Evolutionary conservation across 371 early-diverging fungal species (phyloP), one percentile per base, ranked within the genome.

Genomic region (Nosema muscidifuracis): DNA sequence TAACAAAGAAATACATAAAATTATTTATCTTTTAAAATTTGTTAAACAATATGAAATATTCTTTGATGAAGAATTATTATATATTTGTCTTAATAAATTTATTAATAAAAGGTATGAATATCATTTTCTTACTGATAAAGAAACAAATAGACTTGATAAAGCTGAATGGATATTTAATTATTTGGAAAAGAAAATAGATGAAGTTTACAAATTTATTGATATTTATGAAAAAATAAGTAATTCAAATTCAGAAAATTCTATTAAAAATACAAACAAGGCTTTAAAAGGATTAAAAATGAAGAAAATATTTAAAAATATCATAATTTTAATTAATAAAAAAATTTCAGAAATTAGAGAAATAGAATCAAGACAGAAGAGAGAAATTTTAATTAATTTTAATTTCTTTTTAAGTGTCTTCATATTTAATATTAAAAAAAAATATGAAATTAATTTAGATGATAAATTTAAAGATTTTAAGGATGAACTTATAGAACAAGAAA

Each of bases 161-260:
- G 82, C 84, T 38, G 82, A 84, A 60, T 82, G 82, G 82, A 65
- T 77, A 34, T 67, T 80, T 40, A 71, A 77, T n/a, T 82, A 73
- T 66, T 58, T 84, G 38, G 22, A 56, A n/a, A 44, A 70, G 26
- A 63, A 73, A 42, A 15, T 74, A 26, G 28, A 62, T 7, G 74
- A 74, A 56, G 31, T 47, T 50, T 63, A 65, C 12, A 67, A 55
- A 28, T 40, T 76, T n/a, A 55, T 68, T 15, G 22, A 43, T 34
- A 66, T 71, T 13, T 77, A 77, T 26, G 50, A 47, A 20, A 47
- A 47, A 47, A 47, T 20, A 47, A 47, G 16, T 47, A 12, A 12
- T 60, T 36, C 2, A 4, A 18, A 36, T 6, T 24, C 7, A 20
- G 13, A n/a, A 18, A 38, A 67, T 1, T 2, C 2, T 34, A 30